phyloP scores from a whole-genome alignment of 805 yeast genomes.

The Kuraishia borneana region DNA sequence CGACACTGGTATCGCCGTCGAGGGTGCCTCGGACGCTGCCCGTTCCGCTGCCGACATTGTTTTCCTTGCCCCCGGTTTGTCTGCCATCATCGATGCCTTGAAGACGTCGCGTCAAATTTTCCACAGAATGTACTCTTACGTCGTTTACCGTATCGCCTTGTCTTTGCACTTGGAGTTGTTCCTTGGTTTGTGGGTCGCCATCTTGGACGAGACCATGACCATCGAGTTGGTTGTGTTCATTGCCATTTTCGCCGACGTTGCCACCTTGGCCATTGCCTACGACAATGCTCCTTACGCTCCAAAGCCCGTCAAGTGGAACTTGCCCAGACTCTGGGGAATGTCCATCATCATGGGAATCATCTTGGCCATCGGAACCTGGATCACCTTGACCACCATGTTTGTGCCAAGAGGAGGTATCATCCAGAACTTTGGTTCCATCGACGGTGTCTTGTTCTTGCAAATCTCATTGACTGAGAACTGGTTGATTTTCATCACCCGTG shows the following conservation, averaged over 20 bases:
- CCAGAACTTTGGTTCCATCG: slow-evolving; percentile 91
- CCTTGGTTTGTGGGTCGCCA: slow-evolving; percentile 95
- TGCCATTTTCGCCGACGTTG: slow-evolving; percentile 96
- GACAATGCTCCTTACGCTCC: slow-evolving; percentile 95
- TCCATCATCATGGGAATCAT: slow-evolving; percentile 77
- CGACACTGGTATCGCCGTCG: slow-evolving; percentile 95
- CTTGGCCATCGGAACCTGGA: slow-evolving; percentile 90
- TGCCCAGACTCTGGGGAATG: slow-evolving; percentile 96
- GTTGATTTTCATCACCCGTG: slow-evolving; percentile 95
- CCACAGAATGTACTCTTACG: slow-evolving; percentile 99
- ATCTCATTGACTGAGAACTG: slow-evolving; percentile 94
- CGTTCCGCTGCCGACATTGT: slow-evolving; percentile 96
- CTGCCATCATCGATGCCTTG: slow-evolving; percentile 89
- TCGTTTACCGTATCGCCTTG: slow-evolving; percentile 95
- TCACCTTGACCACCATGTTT: slow-evolving; percentile 90
- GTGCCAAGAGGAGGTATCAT: slow-evolving; percentile 85
- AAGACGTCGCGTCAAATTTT: slow-evolving; percentile 94
- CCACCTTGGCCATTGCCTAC: slow-evolving; percentile 94
- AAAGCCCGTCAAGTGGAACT: slow-evolving; percentile 92
- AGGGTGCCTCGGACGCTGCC: slow-evolving; percentile 96
- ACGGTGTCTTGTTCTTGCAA: slow-evolving; percentile 89
- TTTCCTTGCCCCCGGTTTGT: slow-evolving; percentile 90
- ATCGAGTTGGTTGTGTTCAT: slow-evolving; percentile 90
- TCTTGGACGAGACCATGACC: slow-evolving; percentile 74
- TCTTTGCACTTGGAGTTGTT: slow-evolving; percentile 90